A percentile compares a stretch with the other conserved stretches of the same genome.
Evolutionary conservation across 164 flowering plant species (phyloP).

Genomic region (Vitis vinifera): ASM3070453v1 NC_081820.1:23714001-23714500

Average conservation of each 20-base stretch:
- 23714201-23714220: too few species aligned
- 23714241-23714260: constrained; percentile 61
- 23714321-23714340: constrained; percentile 14
- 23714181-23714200: too few species aligned
- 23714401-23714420: constrained; percentile 82
- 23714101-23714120: constrained; percentile 49
- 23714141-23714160: neutral
- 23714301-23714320: constrained; percentile 78
- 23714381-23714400: constrained; percentile 78
- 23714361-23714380: neutral
- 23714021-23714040: constrained; percentile 86
- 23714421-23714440: constrained; percentile 57
- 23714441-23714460: constrained; percentile 59
- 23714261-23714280: constrained; percentile 85
- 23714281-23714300: constrained; percentile 97
- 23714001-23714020: constrained; percentile 93
- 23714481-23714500: constrained; percentile 67
- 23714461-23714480: constrained; percentile 64
- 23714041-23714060: constrained; percentile 60
- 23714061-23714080: constrained; percentile 40
- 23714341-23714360: constrained; percentile 4
- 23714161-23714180: too few species aligned
- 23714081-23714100: constrained; percentile 37
- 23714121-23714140: constrained; percentile 58
- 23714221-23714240: constrained; percentile 30